Evolutionary conservation across 2,329 filamentous ascomycete species (phyloP), one percentile per base, ranked within the genome.

Genomic region (Aspergillus japonicus): DNA sequence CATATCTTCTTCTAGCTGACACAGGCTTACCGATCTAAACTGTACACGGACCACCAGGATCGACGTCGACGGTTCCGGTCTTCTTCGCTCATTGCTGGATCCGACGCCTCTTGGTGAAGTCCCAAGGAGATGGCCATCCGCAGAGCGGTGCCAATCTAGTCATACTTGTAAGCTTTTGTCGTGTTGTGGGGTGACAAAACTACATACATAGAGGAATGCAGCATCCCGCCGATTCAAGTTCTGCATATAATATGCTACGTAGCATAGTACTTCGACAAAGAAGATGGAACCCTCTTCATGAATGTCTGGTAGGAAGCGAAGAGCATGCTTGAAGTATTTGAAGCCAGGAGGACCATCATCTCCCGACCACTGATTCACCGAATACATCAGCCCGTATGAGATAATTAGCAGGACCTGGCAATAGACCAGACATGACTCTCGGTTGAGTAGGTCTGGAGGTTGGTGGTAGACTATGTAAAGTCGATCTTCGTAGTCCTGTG

Each of bases 21-120:
- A 6, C 14, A 19, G 44, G 5, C 10, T 26, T 66, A 73, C 71
- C 81, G 74, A 66, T 85, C 83, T 42, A 85, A 71, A 63, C 81
- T 83, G 66, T 85, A 85, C 1, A 84, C 78, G 33, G 80, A 83
- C 83, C 83, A 85, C 82, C 82, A 85, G 4, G 82, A 76, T 7
- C 82, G 77, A 7, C 83, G 77, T 8, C 83, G 77, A 58, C 80
- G 81, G 61, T 85, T 83, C 39, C 78, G 74, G 11, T 76, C 75
- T 1, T 71, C 71, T 16, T 78, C 75, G 57, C 77, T 76, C 5
- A 82, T 71, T 2, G 64, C 59, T 11, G 72, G 66, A 26, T 78
- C 71, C 0, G 73, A 73, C 0, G 82, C 77, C 61, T 85, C 83
- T 59, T 85, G 81, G 62, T 85, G 83, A n/a, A 85, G 69, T 0